phyloP scores from a whole-genome alignment of 2,329 filamentous ascomycete species.

The Fusarium transvaalense region DNA sequence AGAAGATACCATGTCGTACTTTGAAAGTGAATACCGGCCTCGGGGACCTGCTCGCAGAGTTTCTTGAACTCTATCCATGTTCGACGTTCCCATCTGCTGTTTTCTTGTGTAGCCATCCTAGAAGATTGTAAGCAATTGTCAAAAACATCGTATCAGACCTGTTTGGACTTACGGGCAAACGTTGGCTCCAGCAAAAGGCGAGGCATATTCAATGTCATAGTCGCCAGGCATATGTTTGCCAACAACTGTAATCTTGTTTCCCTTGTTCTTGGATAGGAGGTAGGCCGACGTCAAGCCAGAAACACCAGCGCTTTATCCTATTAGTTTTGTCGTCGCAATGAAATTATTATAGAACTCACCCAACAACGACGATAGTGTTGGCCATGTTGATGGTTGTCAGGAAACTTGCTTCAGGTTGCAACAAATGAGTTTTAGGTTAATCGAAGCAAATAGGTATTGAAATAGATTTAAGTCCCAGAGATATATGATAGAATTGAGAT shows the following conservation, averaged over 20 bases:
- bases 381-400: conserved; percentile 42
- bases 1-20: conserved; percentile 55
- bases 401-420: not conserved
- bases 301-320: conserved; percentile 59
- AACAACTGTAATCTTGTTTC: conserved; percentile 73
- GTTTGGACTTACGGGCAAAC: conserved; percentile 73
- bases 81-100: conserved; percentile 69
- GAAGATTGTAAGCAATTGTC: not conserved
- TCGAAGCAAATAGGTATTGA: not conserved
- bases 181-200: conserved; percentile 90
- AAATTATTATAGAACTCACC: conserved; percentile 49
- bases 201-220: conserved; percentile 91
- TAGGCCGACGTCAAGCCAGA: conserved; percentile 65
- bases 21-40: conserved; percentile 86
- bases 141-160: not conserved
- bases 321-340: conserved; percentile 7
- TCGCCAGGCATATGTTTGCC: conserved; percentile 95
- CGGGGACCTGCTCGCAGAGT: conserved; percentile 73
- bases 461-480: not conserved
- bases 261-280: conserved; percentile 59
- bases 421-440: not conserved
- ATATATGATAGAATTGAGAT: conserved; percentile 6
- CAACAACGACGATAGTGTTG: conserved; percentile 53
- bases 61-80: conserved; percentile 74
- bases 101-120: conserved; percentile 59